phyloP scores from a whole-genome alignment of 2,329 filamentous ascomycete species.

The Phaeoacremonium minimum region DNA sequence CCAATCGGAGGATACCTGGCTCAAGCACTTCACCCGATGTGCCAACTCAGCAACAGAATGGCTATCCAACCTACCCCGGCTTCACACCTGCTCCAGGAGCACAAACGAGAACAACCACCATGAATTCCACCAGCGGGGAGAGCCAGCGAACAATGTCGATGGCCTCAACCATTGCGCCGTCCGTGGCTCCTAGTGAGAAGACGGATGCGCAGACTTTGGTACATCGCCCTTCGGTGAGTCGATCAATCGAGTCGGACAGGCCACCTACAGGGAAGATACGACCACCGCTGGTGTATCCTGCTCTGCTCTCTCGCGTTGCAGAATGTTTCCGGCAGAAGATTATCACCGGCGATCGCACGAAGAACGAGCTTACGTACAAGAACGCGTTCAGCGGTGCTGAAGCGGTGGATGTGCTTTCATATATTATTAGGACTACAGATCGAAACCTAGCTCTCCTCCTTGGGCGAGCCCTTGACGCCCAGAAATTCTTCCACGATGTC shows the following conservation, averaged over 20 bases:
- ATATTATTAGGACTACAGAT: conserved; percentile 96
- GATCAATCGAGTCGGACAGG: conserved; percentile 47
- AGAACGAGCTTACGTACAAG: conserved; percentile 96
- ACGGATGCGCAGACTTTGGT: conserved; percentile 33
- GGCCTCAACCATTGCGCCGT: conserved; percentile 74
- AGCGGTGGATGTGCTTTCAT: conserved; percentile 90
- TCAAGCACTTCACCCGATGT: conserved; percentile 10
- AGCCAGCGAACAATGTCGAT: conserved; percentile 78
- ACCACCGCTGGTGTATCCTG: conserved; percentile 88
- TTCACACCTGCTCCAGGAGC: conserved; percentile 44
- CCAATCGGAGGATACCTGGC: conserved; percentile 57
- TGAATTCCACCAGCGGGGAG: conserved; percentile 50
- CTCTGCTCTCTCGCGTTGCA: conserved; percentile 86
- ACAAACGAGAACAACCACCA: conserved; percentile 57
- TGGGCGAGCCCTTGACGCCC: conserved; percentile 87
- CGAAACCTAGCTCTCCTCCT: conserved; percentile 88
- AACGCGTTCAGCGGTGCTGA: conserved; percentile 95
- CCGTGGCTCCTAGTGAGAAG: conserved; percentile 57
- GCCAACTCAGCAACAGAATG: conserved; percentile 14
- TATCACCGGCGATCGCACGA: conserved; percentile 78
- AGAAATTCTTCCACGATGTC: conserved; percentile 99
- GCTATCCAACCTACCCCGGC: conserved; percentile 27
- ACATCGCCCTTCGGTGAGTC: conserved; percentile 54
- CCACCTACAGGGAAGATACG: conserved; percentile 59
- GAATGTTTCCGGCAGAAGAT: conserved; percentile 91